Conservation (phyloP, 2,329 filamentous ascomycete species). For the Beauveria varroae region DNA sequence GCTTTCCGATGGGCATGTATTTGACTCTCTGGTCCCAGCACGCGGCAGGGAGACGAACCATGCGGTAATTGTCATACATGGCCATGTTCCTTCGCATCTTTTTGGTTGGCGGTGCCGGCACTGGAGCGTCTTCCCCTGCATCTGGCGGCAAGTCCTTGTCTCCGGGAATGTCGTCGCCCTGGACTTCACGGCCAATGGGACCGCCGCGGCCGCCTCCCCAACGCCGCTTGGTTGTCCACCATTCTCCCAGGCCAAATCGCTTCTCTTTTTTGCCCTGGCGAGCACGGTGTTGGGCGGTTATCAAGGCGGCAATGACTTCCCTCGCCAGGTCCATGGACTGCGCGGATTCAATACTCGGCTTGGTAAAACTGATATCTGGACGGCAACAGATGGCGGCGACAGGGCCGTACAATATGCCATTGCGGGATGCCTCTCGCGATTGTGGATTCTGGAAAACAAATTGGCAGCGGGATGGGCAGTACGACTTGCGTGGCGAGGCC, state of each 20-base stretch:
- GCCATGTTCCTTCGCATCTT: constrained; percentile 47
- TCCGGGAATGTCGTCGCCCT: constrained; percentile 37
- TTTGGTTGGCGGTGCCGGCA: constrained; percentile 29
- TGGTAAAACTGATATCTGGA: constrained; percentile 43
- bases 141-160: constrained; percentile 36
- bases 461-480: constrained; percentile 50
- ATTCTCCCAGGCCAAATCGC: constrained; percentile 49
- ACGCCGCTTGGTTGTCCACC: constrained; percentile 54
- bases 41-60: constrained; percentile 48
- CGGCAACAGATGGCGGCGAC: constrained; percentile 53
- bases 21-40: constrained; percentile 54
- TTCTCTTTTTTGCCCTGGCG: constrained; percentile 50
- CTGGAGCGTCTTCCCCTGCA: constrained; percentile 18
- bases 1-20: constrained; percentile 50
- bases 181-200: constrained; percentile 54
- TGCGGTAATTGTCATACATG: constrained; percentile 57
- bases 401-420: constrained; percentile 54
- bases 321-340: constrained; percentile 54
- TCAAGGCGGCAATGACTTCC: constrained; percentile 51
- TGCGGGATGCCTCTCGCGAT: constrained; percentile 52
- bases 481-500: constrained; percentile 36
- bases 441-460: constrained; percentile 54
- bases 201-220: constrained; percentile 59
- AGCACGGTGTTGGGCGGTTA: constrained; percentile 56
- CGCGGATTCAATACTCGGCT: constrained; percentile 40